A percentile compares a stretch with the other conserved stretches of the same genome.
Conservation (phyloP, 1,284 basidiomycete genomes). For the Cryptococcus amylolentus region DNA sequence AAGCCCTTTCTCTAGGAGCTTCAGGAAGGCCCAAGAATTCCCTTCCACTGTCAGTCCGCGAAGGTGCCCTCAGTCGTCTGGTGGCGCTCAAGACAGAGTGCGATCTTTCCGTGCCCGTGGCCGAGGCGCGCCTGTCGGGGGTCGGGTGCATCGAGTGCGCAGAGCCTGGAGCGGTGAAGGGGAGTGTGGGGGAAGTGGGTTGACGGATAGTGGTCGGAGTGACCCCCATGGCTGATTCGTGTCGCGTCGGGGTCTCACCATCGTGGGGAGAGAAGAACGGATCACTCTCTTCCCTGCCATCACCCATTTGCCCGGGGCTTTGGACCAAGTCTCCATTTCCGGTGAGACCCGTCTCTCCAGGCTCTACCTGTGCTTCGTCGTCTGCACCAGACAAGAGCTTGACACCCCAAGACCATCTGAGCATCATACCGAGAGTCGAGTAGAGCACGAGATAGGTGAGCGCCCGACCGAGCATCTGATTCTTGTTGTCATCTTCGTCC, state of each 20-base stretch:
- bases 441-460: constrained; percentile 89
- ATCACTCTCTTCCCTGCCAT: constrained; percentile 32
- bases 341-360: constrained; percentile 9
- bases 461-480: constrained; percentile 86
- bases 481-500: constrained; percentile 72
- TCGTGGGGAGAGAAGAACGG: constrained; percentile 33
- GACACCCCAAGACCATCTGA: constrained; percentile 88
- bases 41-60: constrained; percentile 43
- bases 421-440: constrained; percentile 87
- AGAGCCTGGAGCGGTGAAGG: constrained; percentile 47
- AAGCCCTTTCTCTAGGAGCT: constrained; percentile 22
- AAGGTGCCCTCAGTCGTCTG: constrained; percentile 9
- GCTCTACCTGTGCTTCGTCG: constrained; percentile 46
- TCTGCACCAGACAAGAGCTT: constrained; percentile 71
- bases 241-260: not conserved
- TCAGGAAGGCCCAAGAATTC: constrained; percentile 50
- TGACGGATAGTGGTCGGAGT: constrained; percentile 3
- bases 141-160: constrained; percentile 24
- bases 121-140: constrained; percentile 1
- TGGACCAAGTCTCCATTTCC: constrained; percentile 1
- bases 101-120: constrained; percentile 4
- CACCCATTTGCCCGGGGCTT: constrained; percentile 11
- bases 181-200: constrained; percentile 24
- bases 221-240: constrained; percentile 5
- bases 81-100: constrained; percentile 6